Percentiles rank a stretch among this genome's conserved stretches.
phyloP scores from a whole-genome alignment of 1,139 yeast genomes.

The Meyerozyma carpophila region DNA sequence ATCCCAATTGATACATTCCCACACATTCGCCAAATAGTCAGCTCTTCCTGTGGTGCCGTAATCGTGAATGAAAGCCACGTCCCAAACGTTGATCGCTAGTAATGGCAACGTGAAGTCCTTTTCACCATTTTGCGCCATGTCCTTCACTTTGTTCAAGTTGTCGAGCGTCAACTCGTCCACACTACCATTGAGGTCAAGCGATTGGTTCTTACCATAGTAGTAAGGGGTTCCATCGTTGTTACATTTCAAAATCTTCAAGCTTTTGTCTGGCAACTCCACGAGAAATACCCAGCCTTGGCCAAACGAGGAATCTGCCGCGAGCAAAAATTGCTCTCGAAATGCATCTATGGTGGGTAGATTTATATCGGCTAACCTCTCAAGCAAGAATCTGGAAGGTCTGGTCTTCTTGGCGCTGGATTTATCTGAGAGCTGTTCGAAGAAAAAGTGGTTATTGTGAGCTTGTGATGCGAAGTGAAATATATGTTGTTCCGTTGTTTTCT shows the following conservation, averaged over 20 bases:
- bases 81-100: slow-evolving; percentile 82
- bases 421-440: slow-evolving; percentile 60
- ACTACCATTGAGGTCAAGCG: slow-evolving; percentile 71
- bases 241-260: slow-evolving; percentile 56
- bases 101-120: slow-evolving; percentile 75
- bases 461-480: slow-evolving; percentile 87
- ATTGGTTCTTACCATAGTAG: slow-evolving; percentile 68
- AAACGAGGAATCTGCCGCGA: slow-evolving; percentile 45
- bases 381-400: slow-evolving; percentile 44
- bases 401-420: slow-evolving; percentile 28
- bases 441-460: slow-evolving; percentile 88
- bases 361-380: slow-evolving; percentile 29
- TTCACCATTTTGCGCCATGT: slow-evolving; percentile 37
- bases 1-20: slow-evolving; percentile 84
- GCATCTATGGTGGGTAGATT: slow-evolving; percentile 43
- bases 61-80: slow-evolving; percentile 75
- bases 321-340: slow-evolving; percentile 49
- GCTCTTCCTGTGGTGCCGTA: slow-evolving; percentile 77
- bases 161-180: slow-evolving; percentile 51
- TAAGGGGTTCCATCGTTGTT: slow-evolving; percentile 92
- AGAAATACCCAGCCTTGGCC: slow-evolving; percentile 92
- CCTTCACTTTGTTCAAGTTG: slow-evolving; percentile 41
- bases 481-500: slow-evolving; percentile 61
- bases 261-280: slow-evolving; percentile 68
- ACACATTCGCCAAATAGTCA: slow-evolving; percentile 67